Evolutionary conservation across 805 yeast genomes (phyloP), one percentile per base, ranked within the genome.

Genomic region (Candida oleophila): DNA sequence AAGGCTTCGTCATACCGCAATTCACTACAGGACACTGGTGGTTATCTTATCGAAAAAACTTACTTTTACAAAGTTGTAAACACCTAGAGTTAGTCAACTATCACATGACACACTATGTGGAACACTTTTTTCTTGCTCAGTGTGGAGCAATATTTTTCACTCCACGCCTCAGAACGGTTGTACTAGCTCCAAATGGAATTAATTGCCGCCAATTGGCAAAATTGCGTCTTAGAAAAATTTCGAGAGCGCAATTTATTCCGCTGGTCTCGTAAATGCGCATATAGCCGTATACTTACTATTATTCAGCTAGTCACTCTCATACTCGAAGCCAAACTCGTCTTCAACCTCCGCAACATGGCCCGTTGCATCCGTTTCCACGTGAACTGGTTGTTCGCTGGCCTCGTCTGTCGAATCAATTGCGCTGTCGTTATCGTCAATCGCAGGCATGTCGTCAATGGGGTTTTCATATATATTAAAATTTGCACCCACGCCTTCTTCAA

Each of bases 291-390:
- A 25, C 30, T 7, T 5, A 7, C 11, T 25, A 25, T 39, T 15
- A n/a, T 39, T 4, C 14, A 5, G 15, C 28, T 33, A 42, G 25
- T 42, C 45, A 19, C 45, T 42, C 12, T 42, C 45, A 18, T 42
- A 42, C 15, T 42, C 45, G 15, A 42, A 42, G 16, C 45, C 45
- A 22, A 42, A 42, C 25, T 42, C 45, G 20, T 42, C 45, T 14
- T 42, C 32, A n/a, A 3, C 33, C 8, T 14, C n/a, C 2, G 14
- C 35, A 3, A 18, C 37, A 22, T 11, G 57, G 18, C 51, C 53
- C 22, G 4, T 30, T 14, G 7, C 41, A 14, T 20, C 14, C 7
- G 16, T 22, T 36, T 36, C 39, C 4, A 33, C 14, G 30, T 5
- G 30, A 25, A 7, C 30, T 11, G 11, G 11, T 25, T 25, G 9